A percentile compares a stretch with the other conserved stretches of the same genome.
These are phyloP conservation scores for Paramecium primaurelia DNA, from an alignment of 73 alveolate species.

Conservation along the genomic window DNA sequence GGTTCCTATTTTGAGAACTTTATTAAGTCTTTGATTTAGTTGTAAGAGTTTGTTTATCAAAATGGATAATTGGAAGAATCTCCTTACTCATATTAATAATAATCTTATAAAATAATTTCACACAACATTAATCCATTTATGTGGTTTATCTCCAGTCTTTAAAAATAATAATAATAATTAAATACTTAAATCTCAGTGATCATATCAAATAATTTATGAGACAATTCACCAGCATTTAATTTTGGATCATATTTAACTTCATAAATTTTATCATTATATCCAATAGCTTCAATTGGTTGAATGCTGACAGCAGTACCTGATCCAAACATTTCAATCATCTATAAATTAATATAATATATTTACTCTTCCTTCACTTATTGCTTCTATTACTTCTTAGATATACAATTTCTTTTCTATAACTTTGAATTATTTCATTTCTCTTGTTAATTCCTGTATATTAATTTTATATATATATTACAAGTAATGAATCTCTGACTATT, in stretches of 20 bases:
- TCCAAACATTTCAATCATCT: constrained; percentile 77
- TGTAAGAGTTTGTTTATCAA: not conserved
- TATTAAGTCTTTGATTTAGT: not conserved
- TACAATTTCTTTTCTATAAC: constrained; percentile 70
- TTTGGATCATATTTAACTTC: not conserved
- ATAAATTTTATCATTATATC: constrained; percentile 60
- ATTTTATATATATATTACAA: constrained; percentile 26
- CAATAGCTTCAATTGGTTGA: constrained; percentile 69
- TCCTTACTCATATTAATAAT: not conserved
- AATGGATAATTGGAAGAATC: not conserved
- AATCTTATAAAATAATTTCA: not conserved
- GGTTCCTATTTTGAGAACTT: not conserved
- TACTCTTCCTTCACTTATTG: constrained; percentile 74
- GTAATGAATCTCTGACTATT: constrained; percentile 69
- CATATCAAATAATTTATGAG: not conserved
- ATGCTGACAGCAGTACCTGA: constrained; percentile 88
- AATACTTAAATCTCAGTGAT: not conserved
- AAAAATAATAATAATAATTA: not conserved
- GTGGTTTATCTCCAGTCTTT: constrained; percentile 4
- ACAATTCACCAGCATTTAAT: not conserved
- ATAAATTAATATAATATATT: not conserved
- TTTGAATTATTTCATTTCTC: constrained; percentile 63
- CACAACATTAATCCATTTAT: constrained; percentile 15
- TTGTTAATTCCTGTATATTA: constrained; percentile 32
- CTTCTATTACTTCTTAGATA: constrained; percentile 69